Evolutionary conservation across 2,329 filamentous ascomycete genomes (phyloP), one percentile per base, ranked within the genome.

Genomic region (Dothistroma septosporum): DNA sequence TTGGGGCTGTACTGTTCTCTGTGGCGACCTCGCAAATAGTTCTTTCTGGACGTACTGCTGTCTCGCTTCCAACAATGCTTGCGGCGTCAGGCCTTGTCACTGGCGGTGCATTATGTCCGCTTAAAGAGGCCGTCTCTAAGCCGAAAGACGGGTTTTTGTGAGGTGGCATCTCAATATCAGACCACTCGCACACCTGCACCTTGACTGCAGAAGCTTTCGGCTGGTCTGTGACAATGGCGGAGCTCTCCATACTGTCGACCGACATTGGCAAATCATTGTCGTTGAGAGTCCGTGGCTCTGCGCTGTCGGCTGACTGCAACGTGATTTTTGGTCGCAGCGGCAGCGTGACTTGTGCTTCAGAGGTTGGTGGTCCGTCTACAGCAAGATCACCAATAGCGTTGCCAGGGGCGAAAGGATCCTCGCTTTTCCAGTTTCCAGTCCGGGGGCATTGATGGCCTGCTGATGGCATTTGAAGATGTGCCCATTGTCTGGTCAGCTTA

Each of bases 321-420:
- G 49, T 59, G 53, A 62, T 61, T 37, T 64, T 67, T 9, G 62
- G 64, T 24, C 61, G 61, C 31, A 63, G 44, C 21, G 65, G 65
- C 14, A 65, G 53, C 28, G 49, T 57, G 22, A 64, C 44, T 16
- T 54, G 57, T 24, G 33, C 50, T 4, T 28, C 49, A 19, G 55
- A 44, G n/a, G 60, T 53, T 19, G 57, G 53, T 9, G 54, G 35
- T 28, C 59, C 33, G 16, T 41, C 16, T 4, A 24, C 33, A 10
- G 41, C 52, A 28, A 56, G 11, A 19, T 60, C 61, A n/a, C 54
- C 55, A 24, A 60, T 49, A 16, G 55, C 59, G 31, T 61, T 63
- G 14, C 49, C 54, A 19, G 65, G 61, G 7, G 63, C 63, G 55
- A 68, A 68, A 31, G 65, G 64, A 37, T 68, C 66, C 2, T 64